A percentile compares a stretch with the other conserved stretches of the same genome.
These are phyloP conservation scores for Rutstroemia sp. DNA, from an alignment of 2,329 filamentous ascomycete species.

Conservation along the genomic window DNA sequence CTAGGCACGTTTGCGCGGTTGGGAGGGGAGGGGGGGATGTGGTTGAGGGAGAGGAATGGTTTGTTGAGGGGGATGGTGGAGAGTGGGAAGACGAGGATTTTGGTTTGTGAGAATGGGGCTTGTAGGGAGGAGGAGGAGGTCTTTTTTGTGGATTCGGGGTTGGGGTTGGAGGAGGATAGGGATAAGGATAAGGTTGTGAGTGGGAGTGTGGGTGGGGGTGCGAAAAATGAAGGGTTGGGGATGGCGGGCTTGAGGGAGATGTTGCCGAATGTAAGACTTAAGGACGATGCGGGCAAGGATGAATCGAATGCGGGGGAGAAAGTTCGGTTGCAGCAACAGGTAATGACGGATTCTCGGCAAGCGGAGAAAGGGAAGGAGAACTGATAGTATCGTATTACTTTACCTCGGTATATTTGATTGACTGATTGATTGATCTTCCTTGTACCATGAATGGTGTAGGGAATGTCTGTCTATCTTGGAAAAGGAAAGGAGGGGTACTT, in stretches of 20 bases:
- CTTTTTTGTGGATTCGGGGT: constrained; percentile 1
- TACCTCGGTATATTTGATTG: background rate
- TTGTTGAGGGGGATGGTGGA: constrained; percentile 31
- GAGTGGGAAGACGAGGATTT: constrained; percentile 33
- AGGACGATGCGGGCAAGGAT: background rate
- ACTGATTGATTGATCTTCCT: background rate
- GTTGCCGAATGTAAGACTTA: background rate
- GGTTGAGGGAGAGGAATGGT: constrained; percentile 43
- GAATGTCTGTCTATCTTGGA: no score
- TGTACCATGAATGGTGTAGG: no score
- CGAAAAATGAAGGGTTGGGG: background rate
- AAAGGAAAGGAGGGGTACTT: no score
- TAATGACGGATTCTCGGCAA: background rate
- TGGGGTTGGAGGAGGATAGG: background rate
- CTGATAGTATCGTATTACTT: background rate
- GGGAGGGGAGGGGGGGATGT: constrained; percentile 27
- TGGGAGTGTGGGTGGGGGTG: background rate
- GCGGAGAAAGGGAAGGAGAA: background rate
- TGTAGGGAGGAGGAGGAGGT: constrained; percentile 35
- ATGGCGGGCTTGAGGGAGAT: background rate
- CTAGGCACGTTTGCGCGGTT: constrained; percentile 22
- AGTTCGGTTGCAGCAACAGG: background rate
- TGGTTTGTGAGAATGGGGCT: constrained; percentile 39
- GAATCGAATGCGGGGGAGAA: background rate
- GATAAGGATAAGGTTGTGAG: no score